These are phyloP conservation scores for Acacia crassicarpa DNA, from an alignment of 306 rosid genomes.

Conservation along the genomic window DNA sequence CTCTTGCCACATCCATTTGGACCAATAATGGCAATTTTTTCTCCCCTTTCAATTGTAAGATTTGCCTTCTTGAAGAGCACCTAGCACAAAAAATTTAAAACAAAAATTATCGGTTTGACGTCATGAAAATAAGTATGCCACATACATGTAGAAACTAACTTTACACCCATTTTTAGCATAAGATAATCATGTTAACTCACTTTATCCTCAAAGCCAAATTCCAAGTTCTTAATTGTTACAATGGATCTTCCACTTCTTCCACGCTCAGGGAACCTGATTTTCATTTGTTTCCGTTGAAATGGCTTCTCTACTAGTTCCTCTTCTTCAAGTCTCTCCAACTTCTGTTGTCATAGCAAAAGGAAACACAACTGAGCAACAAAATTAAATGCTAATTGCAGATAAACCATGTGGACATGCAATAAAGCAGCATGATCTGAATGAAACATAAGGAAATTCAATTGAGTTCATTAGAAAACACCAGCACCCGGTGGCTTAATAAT, in stretches of 20 bases:
- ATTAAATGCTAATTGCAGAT: neutral
- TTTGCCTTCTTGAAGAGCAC: slow-evolving; percentile 77
- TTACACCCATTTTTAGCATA: slow-evolving; percentile 9
- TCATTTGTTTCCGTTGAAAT: slow-evolving; percentile 93
- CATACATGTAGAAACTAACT: neutral
- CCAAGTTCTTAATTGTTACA: slow-evolving; percentile 65
- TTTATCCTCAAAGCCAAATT: slow-evolving; percentile 79
- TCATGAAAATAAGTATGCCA: slow-evolving; percentile 2
- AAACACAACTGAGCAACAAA: slow-evolving; percentile 10
- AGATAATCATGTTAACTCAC: slow-evolving; percentile 43
- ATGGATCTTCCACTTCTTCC: slow-evolving; percentile 93
- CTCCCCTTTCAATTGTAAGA: slow-evolving; percentile 89
- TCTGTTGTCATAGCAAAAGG: slow-evolving; percentile 55
- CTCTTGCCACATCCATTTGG: slow-evolving; percentile 99
- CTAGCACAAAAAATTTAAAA: slow-evolving; percentile 45
- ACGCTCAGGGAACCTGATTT: slow-evolving; percentile 93
- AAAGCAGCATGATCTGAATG: slow-evolving; percentile 13
- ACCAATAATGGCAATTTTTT: slow-evolving; percentile 92
- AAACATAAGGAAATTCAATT: slow-evolving; percentile 15
- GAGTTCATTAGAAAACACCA: neutral
- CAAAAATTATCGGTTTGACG: slow-evolving; percentile 31
- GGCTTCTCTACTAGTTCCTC: slow-evolving; percentile 88
- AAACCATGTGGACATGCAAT: neutral
- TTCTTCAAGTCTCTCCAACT: slow-evolving; percentile 91
- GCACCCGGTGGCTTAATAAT: slow-evolving; percentile 5